These are phyloP conservation scores for Phytophthora colocasiae DNA, from an alignment of 352 stramenopile species.

Conservation along the genomic window DNA sequence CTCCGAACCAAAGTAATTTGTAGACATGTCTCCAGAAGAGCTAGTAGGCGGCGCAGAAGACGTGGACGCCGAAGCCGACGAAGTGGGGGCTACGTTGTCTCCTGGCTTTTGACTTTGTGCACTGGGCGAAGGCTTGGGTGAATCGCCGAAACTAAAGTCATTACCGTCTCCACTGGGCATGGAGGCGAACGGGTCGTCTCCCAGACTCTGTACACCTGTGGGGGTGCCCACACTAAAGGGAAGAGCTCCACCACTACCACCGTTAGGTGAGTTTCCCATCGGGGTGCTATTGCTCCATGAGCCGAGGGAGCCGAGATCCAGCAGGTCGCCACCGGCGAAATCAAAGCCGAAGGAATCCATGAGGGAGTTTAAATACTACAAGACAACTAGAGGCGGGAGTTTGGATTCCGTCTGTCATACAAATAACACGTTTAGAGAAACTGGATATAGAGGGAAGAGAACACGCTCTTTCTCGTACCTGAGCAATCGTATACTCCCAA, in stretches of 20 bases:
- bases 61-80: slow-evolving; percentile 1
- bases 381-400: slow-evolving; percentile 13
- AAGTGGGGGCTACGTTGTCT: slow-evolving; percentile 4
- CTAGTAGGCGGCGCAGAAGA: slow-evolving; percentile 23
- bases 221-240: slow-evolving; percentile 88
- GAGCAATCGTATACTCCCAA: slow-evolving; percentile 1
- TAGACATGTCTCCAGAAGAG: slow-evolving; percentile 45
- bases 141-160: slow-evolving; percentile 86
- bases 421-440: no score
- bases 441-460: no score
- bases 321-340: slow-evolving; percentile 73
- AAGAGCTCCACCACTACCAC: slow-evolving; percentile 41
- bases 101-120: slow-evolving; percentile 23
- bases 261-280: slow-evolving; percentile 75
- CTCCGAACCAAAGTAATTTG: slow-evolving; percentile 77
- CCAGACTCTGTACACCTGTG: slow-evolving; percentile 84
- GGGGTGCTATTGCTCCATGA: slow-evolving; percentile 74
- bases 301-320: slow-evolving; percentile 78
- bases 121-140: slow-evolving; percentile 60
- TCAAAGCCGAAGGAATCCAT: slow-evolving; percentile 91
- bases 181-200: slow-evolving; percentile 73
- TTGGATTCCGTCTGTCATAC: slow-evolving; percentile 13
- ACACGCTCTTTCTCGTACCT: background rate
- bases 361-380: slow-evolving; percentile 43
- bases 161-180: slow-evolving; percentile 55